A percentile compares a stretch with the other conserved stretches of the same genome.
These are phyloP conservation scores for Macadamia integrifolia DNA, from an alignment of 164 flowering plant genomes.

Conservation along the genomic window DNA sequence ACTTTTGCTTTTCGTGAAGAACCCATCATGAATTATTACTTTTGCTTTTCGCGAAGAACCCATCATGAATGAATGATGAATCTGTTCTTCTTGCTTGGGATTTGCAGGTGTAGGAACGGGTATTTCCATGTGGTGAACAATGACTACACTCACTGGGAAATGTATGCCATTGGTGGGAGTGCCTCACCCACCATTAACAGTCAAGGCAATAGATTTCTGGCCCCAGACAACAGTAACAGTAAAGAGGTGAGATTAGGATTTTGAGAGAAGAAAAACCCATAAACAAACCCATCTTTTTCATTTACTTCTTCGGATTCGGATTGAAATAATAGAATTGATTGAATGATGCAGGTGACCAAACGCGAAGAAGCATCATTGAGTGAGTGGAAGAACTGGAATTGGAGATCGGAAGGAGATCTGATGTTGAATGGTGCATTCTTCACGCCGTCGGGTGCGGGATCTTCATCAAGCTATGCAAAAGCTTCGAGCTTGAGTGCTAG, in stretches of 20 bases:
- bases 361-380: constrained; percentile 49
- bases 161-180: constrained; percentile 92
- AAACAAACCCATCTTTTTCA: too few species aligned
- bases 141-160: constrained; percentile 78
- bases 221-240: constrained; percentile 38
- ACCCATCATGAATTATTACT: too few species aligned
- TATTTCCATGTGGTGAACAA: constrained; percentile 84
- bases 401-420: constrained; percentile 76
- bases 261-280: neutral
- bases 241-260: constrained; percentile 46
- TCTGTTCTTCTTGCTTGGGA: neutral
- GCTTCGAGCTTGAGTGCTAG: constrained; percentile 67
- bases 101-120: constrained; percentile 68
- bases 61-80: too few species aligned
- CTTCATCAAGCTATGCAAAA: constrained; percentile 59
- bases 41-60: neutral
- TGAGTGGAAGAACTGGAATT: constrained; percentile 66
- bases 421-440: constrained; percentile 75
- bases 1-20: neutral
- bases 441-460: constrained; percentile 51
- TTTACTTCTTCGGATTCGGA: neutral
- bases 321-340: neutral
- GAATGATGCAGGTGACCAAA: constrained; percentile 49
- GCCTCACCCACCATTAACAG: constrained; percentile 76
- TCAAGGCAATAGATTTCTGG: constrained; percentile 78